Evolutionary conservation across 75 land plant species (phyloP).

Genomic region (Picea glauca): DNA sequence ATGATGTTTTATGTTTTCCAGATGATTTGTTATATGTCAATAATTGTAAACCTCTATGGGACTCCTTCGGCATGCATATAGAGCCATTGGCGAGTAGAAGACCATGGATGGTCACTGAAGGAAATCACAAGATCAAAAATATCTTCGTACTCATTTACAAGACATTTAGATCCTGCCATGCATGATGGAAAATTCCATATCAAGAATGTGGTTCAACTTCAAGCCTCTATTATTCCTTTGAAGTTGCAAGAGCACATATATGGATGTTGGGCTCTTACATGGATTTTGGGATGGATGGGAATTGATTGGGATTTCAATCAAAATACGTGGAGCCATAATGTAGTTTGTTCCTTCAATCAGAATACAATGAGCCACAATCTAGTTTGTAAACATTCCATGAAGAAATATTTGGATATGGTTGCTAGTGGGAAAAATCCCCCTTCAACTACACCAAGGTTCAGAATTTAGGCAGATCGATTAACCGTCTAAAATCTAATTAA

Average conservation of each 20-base stretch:
- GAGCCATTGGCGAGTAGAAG: constrained; percentile 75
- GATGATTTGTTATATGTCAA: constrained; percentile 93
- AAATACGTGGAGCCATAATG: too few species aligned
- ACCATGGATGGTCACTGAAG: constrained; percentile 90
- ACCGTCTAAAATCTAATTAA: too few species aligned
- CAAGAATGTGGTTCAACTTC: constrained; percentile 57
- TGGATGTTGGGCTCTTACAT: constrained; percentile 85
- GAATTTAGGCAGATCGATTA: too few species aligned
- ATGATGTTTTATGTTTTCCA: constrained; percentile 65
- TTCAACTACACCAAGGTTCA: too few species aligned
- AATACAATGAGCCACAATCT: too few species aligned
- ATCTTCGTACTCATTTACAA: constrained; percentile 33
- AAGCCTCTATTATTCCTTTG: constrained; percentile 87
- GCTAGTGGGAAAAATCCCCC: too few species aligned
- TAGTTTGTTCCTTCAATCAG: too few species aligned
- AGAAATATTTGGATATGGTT: too few species aligned
- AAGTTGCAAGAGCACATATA: constrained; percentile 73
- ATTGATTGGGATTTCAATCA: too few species aligned
- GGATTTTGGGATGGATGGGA: constrained; percentile 31
- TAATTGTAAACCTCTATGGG: constrained; percentile 62
- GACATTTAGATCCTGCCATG: constrained; percentile 63
- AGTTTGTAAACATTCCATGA: too few species aligned
- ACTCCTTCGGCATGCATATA: constrained; percentile 70
- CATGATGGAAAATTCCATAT: constrained; percentile 84
- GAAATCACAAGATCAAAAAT: constrained; percentile 81